A percentile compares a stretch with the other conserved stretches of the same genome.
These are phyloP conservation scores for Starmerella asiatica DNA, from an alignment of 805 yeast species.

Conservation along the genomic window DNA sequence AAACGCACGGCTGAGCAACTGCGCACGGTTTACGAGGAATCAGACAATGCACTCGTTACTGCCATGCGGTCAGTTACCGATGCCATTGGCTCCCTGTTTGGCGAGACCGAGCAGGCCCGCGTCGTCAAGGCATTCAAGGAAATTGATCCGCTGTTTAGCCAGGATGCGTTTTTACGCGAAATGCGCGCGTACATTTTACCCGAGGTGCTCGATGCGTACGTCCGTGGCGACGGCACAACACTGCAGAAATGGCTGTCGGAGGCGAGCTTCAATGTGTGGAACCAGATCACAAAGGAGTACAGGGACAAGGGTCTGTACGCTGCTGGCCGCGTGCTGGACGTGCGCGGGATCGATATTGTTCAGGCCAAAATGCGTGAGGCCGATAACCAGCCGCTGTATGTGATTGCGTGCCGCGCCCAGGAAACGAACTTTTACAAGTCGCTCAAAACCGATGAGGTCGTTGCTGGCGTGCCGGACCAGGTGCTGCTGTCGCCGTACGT, in stretches of 20 bases:
- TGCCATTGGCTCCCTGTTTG: conserved; percentile 75
- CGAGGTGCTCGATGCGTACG: conserved; percentile 88
- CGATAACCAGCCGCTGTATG: conserved; percentile 80
- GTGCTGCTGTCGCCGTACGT: conserved; percentile 89
- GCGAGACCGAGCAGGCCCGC: conserved; percentile 91
- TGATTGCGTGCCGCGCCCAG: conserved; percentile 91
- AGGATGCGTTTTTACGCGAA: conserved; percentile 65
- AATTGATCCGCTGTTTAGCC: conserved; percentile 79
- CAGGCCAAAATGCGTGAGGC: conserved; percentile 82
- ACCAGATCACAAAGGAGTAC: conserved; percentile 83
- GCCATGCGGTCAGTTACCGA: conserved; percentile 65
- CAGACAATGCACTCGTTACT: conserved; percentile 81
- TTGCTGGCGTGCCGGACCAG: conserved; percentile 92
- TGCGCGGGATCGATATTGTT: conserved; percentile 86
- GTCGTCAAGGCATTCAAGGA: conserved; percentile 75
- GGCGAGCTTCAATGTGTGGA: conserved; percentile 91
- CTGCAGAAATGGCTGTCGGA: conserved; percentile 88
- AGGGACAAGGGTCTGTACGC: conserved; percentile 82
- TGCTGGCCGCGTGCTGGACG: conserved; percentile 83
- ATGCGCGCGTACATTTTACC: conserved; percentile 88
- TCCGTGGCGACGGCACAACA: conserved; percentile 72
- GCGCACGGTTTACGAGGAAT: conserved; percentile 62
- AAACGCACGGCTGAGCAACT: conserved; percentile 52
- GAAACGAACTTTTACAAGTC: conserved; percentile 83
- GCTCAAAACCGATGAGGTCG: conserved; percentile 81